Evolutionary conservation across 306 rosid genomes (phyloP), one percentile per base, ranked within the genome.

Genomic region (Potentilla sterilis): DNA sequence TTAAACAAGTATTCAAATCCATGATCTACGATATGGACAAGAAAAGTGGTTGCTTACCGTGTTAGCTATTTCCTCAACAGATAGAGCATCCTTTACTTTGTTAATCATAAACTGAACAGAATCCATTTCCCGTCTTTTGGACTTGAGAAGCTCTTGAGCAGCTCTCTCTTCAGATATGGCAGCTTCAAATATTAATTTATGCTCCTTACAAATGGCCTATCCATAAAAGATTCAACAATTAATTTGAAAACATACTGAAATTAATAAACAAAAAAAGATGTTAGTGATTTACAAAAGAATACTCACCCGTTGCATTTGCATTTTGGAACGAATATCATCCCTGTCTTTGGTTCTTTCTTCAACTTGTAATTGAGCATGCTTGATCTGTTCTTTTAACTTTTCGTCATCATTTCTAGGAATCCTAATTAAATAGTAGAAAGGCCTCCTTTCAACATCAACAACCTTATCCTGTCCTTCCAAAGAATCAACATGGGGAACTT

Each of bases 61-160:
- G 71, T 15, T 79, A 83, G 81, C 90, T 77, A 93, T 87, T 82
- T 90, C 95, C 70, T 83, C 96, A 49, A 93, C 82, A 71, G 91
- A 86, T 37, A 79, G 81, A 75, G 90, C 91, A 82, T 86, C 84
- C 85, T 89, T 93, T 74, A 89, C 87, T 85, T 82, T 89, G 82
- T 75, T 85, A 74, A 83, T 66, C 79, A 70, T 79, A 70, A 85
- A 81, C 62, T 89, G 92, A 85, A 85, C 85, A 66, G 90, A 76
- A 86, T 93, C 98, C 76, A 93, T 79, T 84, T 89, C 96, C 78
- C 80, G 88, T 38, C 92, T 86, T 81, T 86, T 93, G 76, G 91
- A 67, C 91, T 80, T 90, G 38, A 90, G 74, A 32, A 71, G 62
- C 47, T 88, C 90, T 72, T 92, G 79, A 10, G 88, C 88, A 83